Evolutionary conservation across 228 moss, liverwort and hornwort species (phyloP).

Genomic region (Sphagnum fallax): DNA sequence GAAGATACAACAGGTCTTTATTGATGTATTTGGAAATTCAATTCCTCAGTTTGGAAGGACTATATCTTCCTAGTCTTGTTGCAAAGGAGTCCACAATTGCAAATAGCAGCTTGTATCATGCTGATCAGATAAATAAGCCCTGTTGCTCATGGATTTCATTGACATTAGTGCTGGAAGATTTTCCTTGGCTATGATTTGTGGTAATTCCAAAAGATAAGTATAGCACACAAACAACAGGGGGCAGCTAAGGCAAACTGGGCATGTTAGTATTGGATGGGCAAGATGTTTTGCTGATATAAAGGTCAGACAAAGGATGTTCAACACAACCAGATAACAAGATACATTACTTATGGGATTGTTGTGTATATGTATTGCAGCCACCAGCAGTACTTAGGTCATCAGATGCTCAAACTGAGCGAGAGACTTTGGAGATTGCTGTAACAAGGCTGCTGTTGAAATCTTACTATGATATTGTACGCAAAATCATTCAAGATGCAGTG

Average conservation of each 20-base stretch:
- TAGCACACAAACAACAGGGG: background rate
- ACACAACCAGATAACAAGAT: background rate
- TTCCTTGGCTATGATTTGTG: background rate
- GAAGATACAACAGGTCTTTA: background rate
- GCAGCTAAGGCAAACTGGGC: no score
- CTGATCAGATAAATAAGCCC: no score
- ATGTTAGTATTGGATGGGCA: no score
- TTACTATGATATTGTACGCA: slow-evolving; percentile 52
- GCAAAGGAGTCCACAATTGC: no score
- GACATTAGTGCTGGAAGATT: background rate
- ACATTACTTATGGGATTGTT: background rate
- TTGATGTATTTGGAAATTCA: no score
- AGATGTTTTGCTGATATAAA: background rate
- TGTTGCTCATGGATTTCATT: no score
- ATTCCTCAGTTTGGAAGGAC: no score
- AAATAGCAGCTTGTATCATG: no score
- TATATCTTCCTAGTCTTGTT: no score
- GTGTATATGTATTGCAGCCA: slow-evolving; percentile 19
- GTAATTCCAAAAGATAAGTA: background rate
- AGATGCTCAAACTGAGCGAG: slow-evolving; percentile 52
- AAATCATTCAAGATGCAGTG: slow-evolving; percentile 50
- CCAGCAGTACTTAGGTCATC: slow-evolving; percentile 42
- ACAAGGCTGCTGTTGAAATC: slow-evolving; percentile 49
- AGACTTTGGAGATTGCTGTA: slow-evolving; percentile 48
- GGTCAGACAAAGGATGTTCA: background rate